phyloP scores from a whole-genome alignment of 129 eudicot genomes.

The Centella asiatica region DNA sequence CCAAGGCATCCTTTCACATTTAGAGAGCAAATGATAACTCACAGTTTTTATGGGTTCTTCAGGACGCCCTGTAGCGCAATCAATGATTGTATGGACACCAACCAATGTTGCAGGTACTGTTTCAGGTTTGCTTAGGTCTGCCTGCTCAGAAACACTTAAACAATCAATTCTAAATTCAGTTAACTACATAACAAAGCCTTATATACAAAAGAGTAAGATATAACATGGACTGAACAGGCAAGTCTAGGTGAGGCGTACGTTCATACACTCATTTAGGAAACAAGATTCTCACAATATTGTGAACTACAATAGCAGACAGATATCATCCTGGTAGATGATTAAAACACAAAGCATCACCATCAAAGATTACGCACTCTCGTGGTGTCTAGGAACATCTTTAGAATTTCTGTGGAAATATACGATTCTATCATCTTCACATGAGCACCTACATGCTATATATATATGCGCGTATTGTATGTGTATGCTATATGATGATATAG shows the following conservation, averaged over 20 bases:
- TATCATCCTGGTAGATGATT: too few species aligned
- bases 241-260: background rate
- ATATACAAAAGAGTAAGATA: background rate
- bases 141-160: constrained; percentile 41
- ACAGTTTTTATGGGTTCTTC: constrained; percentile 98
- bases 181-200: background rate
- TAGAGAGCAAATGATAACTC: constrained; percentile 14
- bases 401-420: too few species aligned
- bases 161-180: background rate
- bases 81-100: constrained; percentile 89
- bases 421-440: too few species aligned
- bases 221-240: background rate
- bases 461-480: too few species aligned
- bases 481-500: too few species aligned
- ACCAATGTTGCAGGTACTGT: constrained; percentile 93
- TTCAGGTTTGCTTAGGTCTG: constrained; percentile 88
- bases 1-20: background rate
- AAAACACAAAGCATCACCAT: too few species aligned
- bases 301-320: too few species aligned
- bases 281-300: too few species aligned
- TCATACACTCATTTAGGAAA: too few species aligned
- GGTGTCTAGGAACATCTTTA: too few species aligned
- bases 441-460: too few species aligned
- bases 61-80: constrained; percentile 99
- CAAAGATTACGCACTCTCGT: too few species aligned